Evolutionary conservation across 371 early-diverging fungal species (phyloP), one percentile per base, ranked within the genome.

Genomic region (Dichotomocladium elegans): DNA sequence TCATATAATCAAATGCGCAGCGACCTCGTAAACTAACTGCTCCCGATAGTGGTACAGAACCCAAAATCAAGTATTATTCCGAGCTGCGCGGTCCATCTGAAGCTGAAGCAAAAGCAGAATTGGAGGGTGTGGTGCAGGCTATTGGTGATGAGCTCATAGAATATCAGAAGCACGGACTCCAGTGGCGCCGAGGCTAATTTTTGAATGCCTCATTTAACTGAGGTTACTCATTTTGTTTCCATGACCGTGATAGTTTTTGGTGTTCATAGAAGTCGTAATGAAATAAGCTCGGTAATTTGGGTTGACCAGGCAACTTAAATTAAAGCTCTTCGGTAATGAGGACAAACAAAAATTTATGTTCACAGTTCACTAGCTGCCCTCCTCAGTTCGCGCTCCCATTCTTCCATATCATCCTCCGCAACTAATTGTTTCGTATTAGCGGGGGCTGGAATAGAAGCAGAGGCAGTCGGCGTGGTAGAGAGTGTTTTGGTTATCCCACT

Each of bases 21-120:
- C n/a, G n/a, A n/a, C n/a, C n/a, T n/a, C n/a, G n/a, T n/a, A n/a
- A n/a, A n/a, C n/a, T n/a, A n/a, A n/a, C n/a, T n/a, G n/a, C n/a
- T n/a, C n/a, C 50, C 34, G 59, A 42, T 51, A 77, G 87, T 53
- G 96, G 96, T 12, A 96, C 97, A 2, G 96, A 96, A 64, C 96
- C 96, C 46, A 95, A 96, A 69, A 89, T 97, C 72, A 97, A 97
- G 70, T 97, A 90, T 64, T 97, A 97, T 57, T 77, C 86, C 24
- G 98, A 96, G 59, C 76, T 90, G 30, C 74, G 81, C 30, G 87
- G 86, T 12, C 50, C 61, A 7, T 60, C 56, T 14, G 79, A 80
- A 53, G 74, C 66, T 14, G 71, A 83, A 57, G 81, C 81, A 28
- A 75, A 61, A 28, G 46, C 41, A 10, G 79, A 79, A 29, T 53